These are phyloP conservation scores for Ramaria sp. DNA, from an alignment of 768 basidiomycete genomes.

Conservation along the genomic window DNA sequence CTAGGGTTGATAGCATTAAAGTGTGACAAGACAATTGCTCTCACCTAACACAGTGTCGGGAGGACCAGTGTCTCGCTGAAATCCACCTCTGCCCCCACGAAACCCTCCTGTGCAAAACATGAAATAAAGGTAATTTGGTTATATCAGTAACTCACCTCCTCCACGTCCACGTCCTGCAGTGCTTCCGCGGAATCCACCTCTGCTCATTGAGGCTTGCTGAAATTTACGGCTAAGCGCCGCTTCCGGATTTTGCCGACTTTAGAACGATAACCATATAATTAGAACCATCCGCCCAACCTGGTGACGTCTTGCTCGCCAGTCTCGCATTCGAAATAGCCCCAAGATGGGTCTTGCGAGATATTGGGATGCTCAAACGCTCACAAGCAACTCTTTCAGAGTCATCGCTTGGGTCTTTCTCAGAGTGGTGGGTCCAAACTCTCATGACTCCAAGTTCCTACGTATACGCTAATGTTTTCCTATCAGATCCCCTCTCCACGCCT, in stretches of 20 bases:
- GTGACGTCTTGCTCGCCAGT: not conserved
- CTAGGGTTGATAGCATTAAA: not conserved
- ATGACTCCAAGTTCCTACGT: not conserved
- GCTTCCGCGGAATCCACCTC: conserved; percentile 26
- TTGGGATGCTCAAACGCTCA: not conserved
- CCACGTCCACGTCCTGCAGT: conserved; percentile 41
- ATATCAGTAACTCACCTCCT: not conserved
- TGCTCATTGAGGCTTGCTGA: conserved; percentile 1
- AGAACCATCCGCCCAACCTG: not conserved
- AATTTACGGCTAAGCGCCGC: not conserved
- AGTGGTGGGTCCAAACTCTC: conserved; percentile 28
- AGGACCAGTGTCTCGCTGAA: conserved; percentile 63
- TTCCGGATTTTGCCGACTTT: not conserved
- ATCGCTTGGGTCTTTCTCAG: conserved; percentile 38
- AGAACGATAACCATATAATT: not conserved
- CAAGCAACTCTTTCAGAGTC: conserved; percentile 28
- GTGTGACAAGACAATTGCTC: conserved; percentile 9
- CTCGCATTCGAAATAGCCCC: not conserved
- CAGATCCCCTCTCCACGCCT: conserved; percentile 32
- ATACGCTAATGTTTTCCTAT: not conserved
- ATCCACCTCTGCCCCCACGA: conserved; percentile 59
- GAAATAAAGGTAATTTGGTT: conserved; percentile 2
- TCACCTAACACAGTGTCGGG: conserved; percentile 70
- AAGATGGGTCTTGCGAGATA: not conserved
- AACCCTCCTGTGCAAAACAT: conserved; percentile 28